Conservation (phyloP, 2,329 filamentous ascomycete genomes). For the Fusarium longipes region DNA sequence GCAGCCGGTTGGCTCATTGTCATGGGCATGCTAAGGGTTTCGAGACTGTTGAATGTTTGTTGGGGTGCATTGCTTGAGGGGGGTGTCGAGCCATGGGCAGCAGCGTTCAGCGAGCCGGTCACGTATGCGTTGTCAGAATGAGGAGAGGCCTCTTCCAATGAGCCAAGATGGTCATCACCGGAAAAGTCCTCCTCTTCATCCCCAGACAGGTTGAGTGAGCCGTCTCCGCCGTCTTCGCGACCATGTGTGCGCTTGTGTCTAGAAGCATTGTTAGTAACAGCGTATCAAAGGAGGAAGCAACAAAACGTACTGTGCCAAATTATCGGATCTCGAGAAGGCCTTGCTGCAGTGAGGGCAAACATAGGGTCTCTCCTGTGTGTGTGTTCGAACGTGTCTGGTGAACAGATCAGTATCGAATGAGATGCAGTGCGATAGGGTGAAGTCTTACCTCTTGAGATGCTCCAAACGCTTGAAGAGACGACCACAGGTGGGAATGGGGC, state of each 20-base stretch:
- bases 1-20: constrained; percentile 67
- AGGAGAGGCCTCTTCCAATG: constrained; percentile 82
- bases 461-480: constrained; percentile 98
- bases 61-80: constrained; percentile 42
- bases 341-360: constrained; percentile 98
- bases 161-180: constrained; percentile 85
- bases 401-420: constrained; percentile 28
- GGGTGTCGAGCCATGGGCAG: constrained; percentile 50
- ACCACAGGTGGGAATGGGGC: constrained; percentile 97
- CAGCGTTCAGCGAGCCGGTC: constrained; percentile 62
- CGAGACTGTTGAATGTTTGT: constrained; percentile 66
- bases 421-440: constrained; percentile 50
- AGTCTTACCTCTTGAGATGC: constrained; percentile 92
- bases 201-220: constrained; percentile 73
- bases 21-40: constrained; percentile 73
- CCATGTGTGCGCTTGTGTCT: constrained; percentile 86
- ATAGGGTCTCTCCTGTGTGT: constrained; percentile 99
- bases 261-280: constrained; percentile 32
- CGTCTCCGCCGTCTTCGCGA: constrained; percentile 70
- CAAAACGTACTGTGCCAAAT: constrained; percentile 88
- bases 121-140: constrained; percentile 75
- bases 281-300: constrained; percentile 44
- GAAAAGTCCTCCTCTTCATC: constrained; percentile 87
- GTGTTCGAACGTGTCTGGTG: constrained; percentile 93
- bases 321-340: constrained; percentile 98